Base-by-base conservation (phyloP, 352 stramenopile species). In the Phytophthora hibernalis region DNA sequence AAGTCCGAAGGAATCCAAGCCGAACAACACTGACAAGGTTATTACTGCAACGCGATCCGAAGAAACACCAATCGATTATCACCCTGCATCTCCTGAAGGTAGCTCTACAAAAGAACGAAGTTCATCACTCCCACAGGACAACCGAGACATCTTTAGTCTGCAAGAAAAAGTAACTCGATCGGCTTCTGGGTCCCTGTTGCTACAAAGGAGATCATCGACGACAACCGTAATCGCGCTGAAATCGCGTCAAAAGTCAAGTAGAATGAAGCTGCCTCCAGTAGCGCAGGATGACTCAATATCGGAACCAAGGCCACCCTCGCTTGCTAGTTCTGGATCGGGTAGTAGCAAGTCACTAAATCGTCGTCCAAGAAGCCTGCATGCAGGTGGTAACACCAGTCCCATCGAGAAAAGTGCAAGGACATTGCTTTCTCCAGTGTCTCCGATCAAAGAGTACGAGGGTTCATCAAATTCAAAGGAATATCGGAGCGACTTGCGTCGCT, bases 401-500 rank as follows among this genome's bases (percentile, higher is more conserved):
- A 30, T 24, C 5, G 31, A 61, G 1, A 70, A 74, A 31, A 61
- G 20, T 9, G 4, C 48, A 31, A 48, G 21, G 8, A 15, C n/a
- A 13, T 22, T 67, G 35, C 60, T 65, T 33, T 43, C 66, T 60
- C 43, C 26, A 22, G 61, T 61, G 28, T 63, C 66, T 60, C 35
- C 55, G 16, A 62, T 64, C 33, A 75, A 64, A 52, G 37, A 35
- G 42, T 28, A 38, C 11, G 53, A 68, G n/a, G 31, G 28, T 8
- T 15, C n/a, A 1, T 24, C 28, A 3, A 52, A n/a, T 12, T 21
- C 31, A 15, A 70, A 54, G 18, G 47, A 66, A 40, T 71, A 56
- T 33, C 54, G 67, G 2, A 61, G 49, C 9, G 61, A 71, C n/a
- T 59, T 74, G 42, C 67, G 67, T 50, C 67, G 50, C 15, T 74